Percentiles rank a stretch among this genome's conserved stretches.
These are phyloP conservation scores for Kodamaea fukazawae DNA, from an alignment of 805 yeast species.

Conservation along the genomic window DNA sequence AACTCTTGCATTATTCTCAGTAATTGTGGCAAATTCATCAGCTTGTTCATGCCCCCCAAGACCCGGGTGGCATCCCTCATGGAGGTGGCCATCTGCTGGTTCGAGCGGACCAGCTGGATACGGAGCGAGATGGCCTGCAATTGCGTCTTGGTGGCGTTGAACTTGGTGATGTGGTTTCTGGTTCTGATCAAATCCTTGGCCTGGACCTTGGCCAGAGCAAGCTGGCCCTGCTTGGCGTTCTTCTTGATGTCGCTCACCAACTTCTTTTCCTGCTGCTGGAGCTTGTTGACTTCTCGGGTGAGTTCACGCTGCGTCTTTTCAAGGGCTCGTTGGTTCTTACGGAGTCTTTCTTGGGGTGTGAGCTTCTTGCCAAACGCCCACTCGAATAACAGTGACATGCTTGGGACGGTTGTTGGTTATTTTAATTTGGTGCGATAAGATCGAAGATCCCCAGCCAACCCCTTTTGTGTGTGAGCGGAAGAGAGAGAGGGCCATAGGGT, in stretches of 20 bases:
- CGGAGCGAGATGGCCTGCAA: constrained; percentile 90
- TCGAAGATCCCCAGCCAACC: neutral
- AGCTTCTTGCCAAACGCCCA: constrained; percentile 95
- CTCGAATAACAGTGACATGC: constrained; percentile 47
- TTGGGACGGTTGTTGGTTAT: constrained; percentile 1
- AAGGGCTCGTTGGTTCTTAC: constrained; percentile 92
- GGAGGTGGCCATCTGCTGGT: constrained; percentile 91
- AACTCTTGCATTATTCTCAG: constrained; percentile 92
- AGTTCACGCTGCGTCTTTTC: constrained; percentile 94
- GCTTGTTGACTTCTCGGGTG: constrained; percentile 79
- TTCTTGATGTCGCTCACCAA: constrained; percentile 82
- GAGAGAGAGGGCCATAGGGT: neutral
- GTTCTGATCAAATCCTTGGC: constrained; percentile 95
- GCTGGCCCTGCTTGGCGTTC: constrained; percentile 86
- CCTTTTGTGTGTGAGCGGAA: no score
- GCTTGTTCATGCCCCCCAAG: constrained; percentile 80
- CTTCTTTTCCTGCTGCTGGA: constrained; percentile 91
- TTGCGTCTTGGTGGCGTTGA: constrained; percentile 91
- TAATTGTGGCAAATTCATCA: constrained; percentile 87
- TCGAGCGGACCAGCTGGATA: constrained; percentile 87
- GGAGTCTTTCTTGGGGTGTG: constrained; percentile 92
- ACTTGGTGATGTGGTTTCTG: constrained; percentile 76
- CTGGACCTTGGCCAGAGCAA: constrained; percentile 87
- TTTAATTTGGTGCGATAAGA: constrained; percentile 2
- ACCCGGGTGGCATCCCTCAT: constrained; percentile 92